Percentiles rank a stretch among this genome's conserved stretches.
Conservation (phyloP, 176 grass and related monocot species). For the Oryza rufipogon region DNA sequence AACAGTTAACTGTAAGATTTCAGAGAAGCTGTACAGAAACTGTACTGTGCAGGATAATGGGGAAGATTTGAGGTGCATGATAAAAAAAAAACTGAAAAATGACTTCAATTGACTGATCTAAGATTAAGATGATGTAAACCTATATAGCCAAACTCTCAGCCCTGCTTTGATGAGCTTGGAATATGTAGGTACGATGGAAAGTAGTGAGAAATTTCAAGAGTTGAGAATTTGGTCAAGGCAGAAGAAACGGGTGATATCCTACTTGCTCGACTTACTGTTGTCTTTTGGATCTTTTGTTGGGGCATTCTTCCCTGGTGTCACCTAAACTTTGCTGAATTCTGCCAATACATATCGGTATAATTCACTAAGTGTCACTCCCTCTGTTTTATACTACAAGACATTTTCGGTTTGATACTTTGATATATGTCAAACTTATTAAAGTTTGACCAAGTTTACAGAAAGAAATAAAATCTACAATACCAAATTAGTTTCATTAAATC, state of each 20-base stretch:
- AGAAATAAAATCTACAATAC: too few relatives aligned
- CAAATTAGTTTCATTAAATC: too few relatives aligned
- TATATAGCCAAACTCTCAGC: conserved; percentile 84
- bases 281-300: too few relatives aligned
- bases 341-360: too few relatives aligned
- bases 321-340: too few relatives aligned
- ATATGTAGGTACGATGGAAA: conserved; percentile 70
- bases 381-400: too few relatives aligned
- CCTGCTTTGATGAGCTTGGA: conserved; percentile 81
- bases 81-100: neutral
- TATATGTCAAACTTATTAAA: too few relatives aligned
- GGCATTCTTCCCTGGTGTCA: too few relatives aligned
- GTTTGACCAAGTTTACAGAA: too few relatives aligned
- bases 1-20: neutral
- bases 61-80: neutral
- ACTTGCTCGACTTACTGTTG: too few relatives aligned
- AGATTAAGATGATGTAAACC: conserved; percentile 43
- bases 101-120: neutral
- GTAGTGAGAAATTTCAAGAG: conserved; percentile 62
- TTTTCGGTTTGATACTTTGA: too few relatives aligned
- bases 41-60: neutral
- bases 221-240: conserved; percentile 66
- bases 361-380: too few relatives aligned
- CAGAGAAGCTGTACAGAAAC: neutral
- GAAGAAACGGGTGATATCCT: conserved; percentile 18